Base-by-base conservation (phyloP, 2,329 filamentous ascomycete genomes). In the Talaromyces verruculosus region DNA sequence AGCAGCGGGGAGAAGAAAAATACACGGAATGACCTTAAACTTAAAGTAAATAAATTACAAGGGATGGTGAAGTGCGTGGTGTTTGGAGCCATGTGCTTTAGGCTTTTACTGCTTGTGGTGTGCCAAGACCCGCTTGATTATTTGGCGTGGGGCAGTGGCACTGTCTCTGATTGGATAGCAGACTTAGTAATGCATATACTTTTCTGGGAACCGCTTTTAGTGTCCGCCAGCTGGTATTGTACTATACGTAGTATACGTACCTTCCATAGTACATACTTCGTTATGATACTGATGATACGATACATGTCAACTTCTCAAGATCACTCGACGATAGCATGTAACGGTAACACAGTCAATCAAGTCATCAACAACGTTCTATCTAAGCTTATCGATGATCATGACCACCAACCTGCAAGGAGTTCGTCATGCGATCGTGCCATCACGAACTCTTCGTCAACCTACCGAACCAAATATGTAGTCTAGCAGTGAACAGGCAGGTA, bases 51-150 rank as follows among this genome's bases (percentile, higher is more conserved):
- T 57, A 37, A 37, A 17, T 39, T 39, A 57, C 53, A 57, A 39
- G 53, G 53, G 53, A 37, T 55, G 51, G 53, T n/a, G 39, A 43
- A 60, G 57, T 60, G 57, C 57, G 57, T 60, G 57, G 57, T 39
- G 22, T 43, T 60, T 60, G 39, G 57, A n/a, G 57, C 57, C 57
- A 45, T 60, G 57, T 60, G 57, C 57, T 60, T 45, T 30, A 19
- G 39, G 15, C 2, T 43, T 60, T 43, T 30, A 28, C 22, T 60
- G 11, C 13, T 45, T 30, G 13, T 45, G 57, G 57, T 60, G 35
- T 39, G 53, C 53, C 53, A 57, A 57, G 53, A 7, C 53, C 30
- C 5, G 33, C n/a, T 39, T 22, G 19, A 22, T 15, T 22, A 3
- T 19, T 22, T 33, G n/a, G n/a, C 17, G 4, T 22, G 30, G 53